Conservation (phyloP, 352 stramenopile species). For the Globisporangium yorkense region DNA sequence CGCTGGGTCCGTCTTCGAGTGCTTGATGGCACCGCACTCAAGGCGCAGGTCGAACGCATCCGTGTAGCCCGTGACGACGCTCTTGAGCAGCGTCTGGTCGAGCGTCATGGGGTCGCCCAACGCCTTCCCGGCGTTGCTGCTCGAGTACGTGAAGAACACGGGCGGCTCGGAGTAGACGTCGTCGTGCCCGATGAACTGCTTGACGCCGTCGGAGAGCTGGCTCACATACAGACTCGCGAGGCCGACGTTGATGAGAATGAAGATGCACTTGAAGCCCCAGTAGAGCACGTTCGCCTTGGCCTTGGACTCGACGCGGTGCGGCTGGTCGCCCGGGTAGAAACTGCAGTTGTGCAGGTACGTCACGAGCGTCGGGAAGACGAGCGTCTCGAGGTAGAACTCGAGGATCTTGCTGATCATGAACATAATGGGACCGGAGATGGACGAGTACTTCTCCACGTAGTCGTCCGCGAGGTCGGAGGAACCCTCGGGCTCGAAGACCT, state of each 20-base stretch:
- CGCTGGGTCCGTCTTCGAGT: conserved; percentile 1
- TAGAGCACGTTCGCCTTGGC: conserved; percentile 14
- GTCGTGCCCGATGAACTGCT: conserved; percentile 1
- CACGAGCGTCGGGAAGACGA: conserved; percentile 17
- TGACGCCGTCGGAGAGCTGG: conserved; percentile 10
- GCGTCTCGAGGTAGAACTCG: conserved; percentile 19
- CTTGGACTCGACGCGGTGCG: conserved; percentile 16
- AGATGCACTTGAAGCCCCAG: conserved; percentile 15
- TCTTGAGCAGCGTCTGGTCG: conserved; percentile 16
- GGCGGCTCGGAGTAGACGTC: conserved; percentile 7
- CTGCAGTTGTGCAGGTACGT: conserved; percentile 20
- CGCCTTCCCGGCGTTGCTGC: not conserved
- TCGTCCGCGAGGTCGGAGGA: conserved; percentile 9
- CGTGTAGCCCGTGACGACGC: conserved; percentile 14
- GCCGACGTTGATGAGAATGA: conserved; percentile 21
- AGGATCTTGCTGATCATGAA: conserved; percentile 11
- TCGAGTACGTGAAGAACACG: not conserved
- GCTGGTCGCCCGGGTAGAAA: conserved; percentile 21
- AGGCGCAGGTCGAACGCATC: conserved; percentile 11
- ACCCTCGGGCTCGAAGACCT: conserved; percentile 11
- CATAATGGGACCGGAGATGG: conserved; percentile 17
- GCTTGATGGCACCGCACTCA: conserved; percentile 6
- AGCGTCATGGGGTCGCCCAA: not conserved
- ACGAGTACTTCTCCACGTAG: conserved; percentile 11
- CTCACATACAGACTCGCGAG: conserved; percentile 19